Percentiles rank a stretch among this genome's conserved stretches.
Evolutionary conservation across 345 rosid species (phyloP).

Genomic region (Lagerstroemia speciosa): DNA sequence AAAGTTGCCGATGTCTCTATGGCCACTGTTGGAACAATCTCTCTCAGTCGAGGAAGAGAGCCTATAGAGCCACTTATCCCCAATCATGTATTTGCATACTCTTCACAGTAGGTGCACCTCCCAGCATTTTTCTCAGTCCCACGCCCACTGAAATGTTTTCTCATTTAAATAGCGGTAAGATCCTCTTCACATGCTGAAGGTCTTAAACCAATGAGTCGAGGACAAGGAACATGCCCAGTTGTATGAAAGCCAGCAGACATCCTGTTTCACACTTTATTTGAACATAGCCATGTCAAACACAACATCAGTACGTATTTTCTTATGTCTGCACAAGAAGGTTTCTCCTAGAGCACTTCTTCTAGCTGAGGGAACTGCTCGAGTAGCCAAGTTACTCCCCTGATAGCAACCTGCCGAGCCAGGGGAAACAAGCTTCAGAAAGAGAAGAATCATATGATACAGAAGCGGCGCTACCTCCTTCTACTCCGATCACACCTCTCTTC

Average conservation of each 20-base stretch:
- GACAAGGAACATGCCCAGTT: no score
- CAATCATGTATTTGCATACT: no score
- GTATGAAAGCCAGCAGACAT: background rate
- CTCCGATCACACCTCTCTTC: background rate
- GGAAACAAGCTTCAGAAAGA: background rate
- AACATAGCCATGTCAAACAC: background rate
- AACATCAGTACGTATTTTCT: background rate
- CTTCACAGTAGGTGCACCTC: no score
- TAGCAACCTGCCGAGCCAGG: constrained; percentile 38
- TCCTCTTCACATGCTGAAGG: no score
- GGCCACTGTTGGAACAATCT: no score
- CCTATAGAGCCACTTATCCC: no score
- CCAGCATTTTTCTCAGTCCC: no score
- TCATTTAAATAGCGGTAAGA: no score
- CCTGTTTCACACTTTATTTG: background rate
- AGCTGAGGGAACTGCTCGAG: constrained; percentile 70
- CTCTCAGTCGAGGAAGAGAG: no score
- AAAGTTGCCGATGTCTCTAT: no score
- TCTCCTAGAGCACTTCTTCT: constrained; percentile 29
- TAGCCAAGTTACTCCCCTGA: constrained; percentile 69
- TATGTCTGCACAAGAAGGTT: background rate
- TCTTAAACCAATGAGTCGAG: no score
- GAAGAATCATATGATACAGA: background rate
- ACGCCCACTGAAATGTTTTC: no score
- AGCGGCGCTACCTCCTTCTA: background rate